These are phyloP conservation scores for Aspergillus chevalieri DNA, from an alignment of 2,329 filamentous ascomycete genomes.

Conservation along the genomic window DNA sequence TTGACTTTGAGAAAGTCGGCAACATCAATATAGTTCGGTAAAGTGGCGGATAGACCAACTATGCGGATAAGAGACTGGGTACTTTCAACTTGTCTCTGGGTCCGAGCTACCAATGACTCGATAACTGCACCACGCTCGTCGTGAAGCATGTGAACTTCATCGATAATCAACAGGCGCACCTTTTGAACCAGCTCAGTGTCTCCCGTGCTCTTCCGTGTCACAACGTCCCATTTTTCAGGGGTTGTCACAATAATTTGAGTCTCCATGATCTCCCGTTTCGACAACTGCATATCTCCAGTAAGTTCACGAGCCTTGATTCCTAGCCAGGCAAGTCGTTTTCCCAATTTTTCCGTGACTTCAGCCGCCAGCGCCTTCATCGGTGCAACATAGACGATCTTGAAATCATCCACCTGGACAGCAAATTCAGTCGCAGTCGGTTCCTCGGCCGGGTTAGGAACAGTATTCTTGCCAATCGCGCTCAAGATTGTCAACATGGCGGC, in stretches of 20 bases:
- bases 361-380: conserved; percentile 98
- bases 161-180: conserved; percentile 90
- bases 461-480: conserved; percentile 82
- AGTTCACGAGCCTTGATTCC: conserved; percentile 87
- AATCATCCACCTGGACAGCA: conserved; percentile 74
- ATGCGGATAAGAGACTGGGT: conserved; percentile 97
- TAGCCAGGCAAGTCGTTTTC: conserved; percentile 86
- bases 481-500: conserved; percentile 95
- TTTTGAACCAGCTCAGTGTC: conserved; percentile 98
- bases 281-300: conserved; percentile 98
- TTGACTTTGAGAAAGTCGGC: conserved; percentile 97
- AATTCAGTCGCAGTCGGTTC: conserved; percentile 70
- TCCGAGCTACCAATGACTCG: conserved; percentile 90
- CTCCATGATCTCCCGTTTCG: conserved; percentile 88
- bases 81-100: conserved; percentile 92
- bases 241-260: conserved; percentile 99
- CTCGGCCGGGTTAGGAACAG: conserved; percentile 71
- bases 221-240: conserved; percentile 98
- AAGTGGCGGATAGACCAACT: conserved; percentile 85
- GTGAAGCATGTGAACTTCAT: conserved; percentile 99
- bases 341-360: conserved; percentile 90
- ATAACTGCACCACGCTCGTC: conserved; percentile 94
- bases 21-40: conserved; percentile 95
- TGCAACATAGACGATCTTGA: conserved; percentile 98
- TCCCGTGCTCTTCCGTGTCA: conserved; percentile 92